Evolutionary conservation across 1,139 yeast genomes (phyloP), one percentile per base, ranked within the genome.

Genomic region (Protomyces macrosporus): DNA sequence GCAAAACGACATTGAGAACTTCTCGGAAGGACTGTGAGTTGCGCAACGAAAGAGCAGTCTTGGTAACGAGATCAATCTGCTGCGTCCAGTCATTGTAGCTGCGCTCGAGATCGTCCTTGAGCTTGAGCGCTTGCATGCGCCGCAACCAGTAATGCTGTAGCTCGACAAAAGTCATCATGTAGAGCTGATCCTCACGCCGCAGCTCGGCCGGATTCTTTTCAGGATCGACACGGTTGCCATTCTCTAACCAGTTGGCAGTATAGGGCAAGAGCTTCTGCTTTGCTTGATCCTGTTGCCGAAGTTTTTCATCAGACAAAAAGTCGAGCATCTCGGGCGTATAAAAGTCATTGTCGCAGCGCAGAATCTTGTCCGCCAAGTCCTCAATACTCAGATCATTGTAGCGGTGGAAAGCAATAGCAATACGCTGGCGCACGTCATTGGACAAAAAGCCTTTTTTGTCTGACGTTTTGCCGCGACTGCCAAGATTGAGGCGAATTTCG

Each of bases 361-460:
- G 76, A 0, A 93, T 84, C 72, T 85, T 87, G 10, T 68, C 60
- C 2, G 90, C 84, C 56, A 93, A 79, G 39, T 82, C 86, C 6
- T 81, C 84, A 16, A 86, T 95, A 1, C 84, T 72, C 62, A 82
- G 71, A 67, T 78, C 79, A 2, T 90, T 82, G 76, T 85, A 89
- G 81, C 87, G 82, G 72, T 93, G 98, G 65, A 93, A 77, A 71
- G 91, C 90, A 72, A 93, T 93, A 52, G 96, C 98, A 77, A 93
- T 90, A 70, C 89, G 96, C 72, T 87, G 93, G 0, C 95, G 88
- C 67, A 90, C 75, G 70, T 91, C 97, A 65, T 77, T 1, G 95
- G 82, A 66, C 93, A 79, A 67, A 86, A 84, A 0, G 88, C 87
- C 73, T 70, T 85, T 83, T 61, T 81, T 77, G 32, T 73, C 75